Base-by-base conservation (phyloP, 2,329 filamentous ascomycete genomes). In the Colletotrichum sp. region DNA sequence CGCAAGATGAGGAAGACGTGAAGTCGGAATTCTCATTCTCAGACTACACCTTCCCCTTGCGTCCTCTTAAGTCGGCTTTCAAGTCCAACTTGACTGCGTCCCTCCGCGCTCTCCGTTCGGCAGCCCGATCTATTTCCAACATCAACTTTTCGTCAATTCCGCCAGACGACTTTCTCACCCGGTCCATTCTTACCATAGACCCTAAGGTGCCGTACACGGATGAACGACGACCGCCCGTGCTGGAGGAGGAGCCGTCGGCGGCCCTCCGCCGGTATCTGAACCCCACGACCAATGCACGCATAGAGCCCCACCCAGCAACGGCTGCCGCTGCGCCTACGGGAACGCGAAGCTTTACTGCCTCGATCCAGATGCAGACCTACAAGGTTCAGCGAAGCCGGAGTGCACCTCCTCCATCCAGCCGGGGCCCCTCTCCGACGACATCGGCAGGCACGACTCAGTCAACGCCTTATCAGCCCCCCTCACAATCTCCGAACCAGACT, bases 311-410 rank as follows among this genome's bases (percentile, higher is more conserved):
- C 30, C 77, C 80, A n/a, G 81, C 81, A 76, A 82, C 81, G 26
- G 64, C 64, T 30, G 82, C 78, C 36, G 52, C 70, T 30, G 82
- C 79, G 65, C 55, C 70, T 7, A 65, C 75, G 78, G 65, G 73
- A 18, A 78, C 74, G 64, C 83, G 86, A 75, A 85, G 85, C 68
- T 93, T 90, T 80, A 93, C 91, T 16, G 92, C 92, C 30, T 93
- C 92, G 3, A 94, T 94, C 74, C 92, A 94, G 81, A 93, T 94
- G 92, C 92, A 93, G 80, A 94, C 92, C 1, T 94, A 94, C 86
- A 92, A 91, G 80, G 88, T 92, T 39, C 88, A 89, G 79, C 87
- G 87, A 43, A 88, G 87, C 32, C 86, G 85, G 76, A 85, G 84
- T 67, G 79, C 83, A 52, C 79, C 84, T 26, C 76, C 82, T n/a